Conservation (phyloP, 2,329 filamentous ascomycete species). For the Proliferodiscus dingleyae region DNA sequence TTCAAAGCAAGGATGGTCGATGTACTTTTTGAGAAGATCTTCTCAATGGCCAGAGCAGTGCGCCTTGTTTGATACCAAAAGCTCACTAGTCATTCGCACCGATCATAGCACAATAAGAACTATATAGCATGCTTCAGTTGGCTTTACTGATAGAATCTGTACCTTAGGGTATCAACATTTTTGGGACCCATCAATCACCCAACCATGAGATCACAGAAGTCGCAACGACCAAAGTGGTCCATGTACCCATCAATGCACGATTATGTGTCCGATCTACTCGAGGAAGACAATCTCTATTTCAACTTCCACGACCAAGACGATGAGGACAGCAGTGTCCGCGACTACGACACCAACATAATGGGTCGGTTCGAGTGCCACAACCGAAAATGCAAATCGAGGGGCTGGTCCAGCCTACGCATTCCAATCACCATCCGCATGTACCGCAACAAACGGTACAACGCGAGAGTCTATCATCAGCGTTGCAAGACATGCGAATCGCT, state of each 20-base stretch:
- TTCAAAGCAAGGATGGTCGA: too few relatives aligned
- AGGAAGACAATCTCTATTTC: slow-evolving; percentile 30
- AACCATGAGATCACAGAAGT: slow-evolving; percentile 3
- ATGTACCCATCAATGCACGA: slow-evolving; percentile 33
- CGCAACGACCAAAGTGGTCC: slow-evolving; percentile 26
- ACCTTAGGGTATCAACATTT: too few relatives aligned
- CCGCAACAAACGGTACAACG: slow-evolving; percentile 36
- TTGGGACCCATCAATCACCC: too few relatives aligned
- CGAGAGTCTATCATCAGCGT: slow-evolving; percentile 39
- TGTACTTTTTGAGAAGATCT: too few relatives aligned
- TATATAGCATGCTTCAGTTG: too few relatives aligned
- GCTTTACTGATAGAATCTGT: too few relatives aligned
- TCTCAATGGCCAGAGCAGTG: too few relatives aligned
- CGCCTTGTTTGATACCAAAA: too few relatives aligned
- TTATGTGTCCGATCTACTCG: slow-evolving; percentile 29
- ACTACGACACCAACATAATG: slow-evolving; percentile 39
- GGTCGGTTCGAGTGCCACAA: slow-evolving; percentile 38
- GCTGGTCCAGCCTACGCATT: slow-evolving; percentile 38
- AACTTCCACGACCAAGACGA: slow-evolving; percentile 31
- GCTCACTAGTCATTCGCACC: too few relatives aligned
- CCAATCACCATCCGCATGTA: slow-evolving; percentile 41
- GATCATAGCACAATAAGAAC: too few relatives aligned
- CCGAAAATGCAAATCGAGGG: slow-evolving; percentile 25
- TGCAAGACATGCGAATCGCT: slow-evolving; percentile 35
- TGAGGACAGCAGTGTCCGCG: slow-evolving; percentile 19